phyloP scores from a whole-genome alignment of 2,329 filamentous ascomycete species.

The Xylaria hypoxylon region DNA sequence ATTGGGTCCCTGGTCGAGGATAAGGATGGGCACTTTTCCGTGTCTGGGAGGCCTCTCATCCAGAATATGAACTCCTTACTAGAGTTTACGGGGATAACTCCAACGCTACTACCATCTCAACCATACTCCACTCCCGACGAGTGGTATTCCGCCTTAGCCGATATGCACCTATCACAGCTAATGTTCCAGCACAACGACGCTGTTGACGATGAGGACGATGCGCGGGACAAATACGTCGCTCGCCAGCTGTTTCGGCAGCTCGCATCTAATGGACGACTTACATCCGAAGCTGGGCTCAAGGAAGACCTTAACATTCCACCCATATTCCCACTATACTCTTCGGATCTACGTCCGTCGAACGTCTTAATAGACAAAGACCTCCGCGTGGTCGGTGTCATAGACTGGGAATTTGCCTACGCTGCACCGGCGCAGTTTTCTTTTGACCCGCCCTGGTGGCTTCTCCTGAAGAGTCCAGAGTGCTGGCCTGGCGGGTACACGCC shows the following conservation, averaged over 20 bases:
- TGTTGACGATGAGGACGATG: constrained; percentile 54
- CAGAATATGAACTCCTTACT: constrained; percentile 58
- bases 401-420: constrained; percentile 57
- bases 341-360: constrained; percentile 42
- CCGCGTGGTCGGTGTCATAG: constrained; percentile 52
- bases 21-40: constrained; percentile 44
- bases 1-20: constrained; percentile 55
- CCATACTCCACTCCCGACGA: constrained; percentile 52
- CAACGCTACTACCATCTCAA: constrained; percentile 34
- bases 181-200: constrained; percentile 57
- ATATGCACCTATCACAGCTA: constrained; percentile 56
- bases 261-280: constrained; percentile 37
- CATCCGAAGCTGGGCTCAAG: constrained; percentile 14
- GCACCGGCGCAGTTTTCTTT: constrained; percentile 52
- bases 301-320: constrained; percentile 6
- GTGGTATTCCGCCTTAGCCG: constrained; percentile 55
- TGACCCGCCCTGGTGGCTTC: constrained; percentile 56
- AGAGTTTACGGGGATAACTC: constrained; percentile 39
- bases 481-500: constrained; percentile 45
- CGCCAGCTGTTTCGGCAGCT: constrained; percentile 56
- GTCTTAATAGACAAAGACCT: constrained; percentile 41
- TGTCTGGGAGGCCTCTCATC: constrained; percentile 53
- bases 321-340: constrained; percentile 45
- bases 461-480: constrained; percentile 50
- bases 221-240: constrained; percentile 58